Evolutionary conservation across 1,284 basidiomycete genomes (phyloP), one percentile per base, ranked within the genome.

Genomic region (Puccinia triticina): DNA sequence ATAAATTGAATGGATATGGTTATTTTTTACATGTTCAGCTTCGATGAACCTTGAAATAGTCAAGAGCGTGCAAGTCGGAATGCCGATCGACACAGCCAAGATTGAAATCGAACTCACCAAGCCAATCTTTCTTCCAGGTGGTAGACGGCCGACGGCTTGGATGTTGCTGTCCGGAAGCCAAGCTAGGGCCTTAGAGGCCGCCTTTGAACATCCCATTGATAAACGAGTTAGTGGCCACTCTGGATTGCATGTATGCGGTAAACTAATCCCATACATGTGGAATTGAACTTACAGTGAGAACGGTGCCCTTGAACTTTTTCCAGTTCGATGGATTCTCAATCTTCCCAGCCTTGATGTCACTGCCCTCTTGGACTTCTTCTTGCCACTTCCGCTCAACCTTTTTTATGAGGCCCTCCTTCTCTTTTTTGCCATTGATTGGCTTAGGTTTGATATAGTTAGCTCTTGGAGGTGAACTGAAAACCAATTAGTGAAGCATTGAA

Each of bases 101-200:
- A 29, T 61, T 11, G 16, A 34, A 66, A 5, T 43, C 55, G 8
- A 67, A 29, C 79, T 48, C 59, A 82, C 79, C 29, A 74, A 66
- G 40, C 79, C 79, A 8, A 82, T 74, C 32, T 82, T 82, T 50
- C 55, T 82, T 21, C 79, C 72, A 37, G 79, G 79, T 14, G 79
- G 79, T 40, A 75, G 50, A 48, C 79, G 79, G 12, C 79, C 79
- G 32, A 82, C 26, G 0, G 79, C 75, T 75, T 74, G 37, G 16
- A 82, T 75, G 48, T 53, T 74, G 48, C 23, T 74, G n/a, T 82
- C 79, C 21, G 79, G 79, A 18, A 82, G 29, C 79, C 79, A 82
- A 12, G n/a, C 43, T 18, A 82, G 21, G 29, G 64, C 46, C 73
- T 55, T 74, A 29, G 71, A 64, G 11, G 79, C 79, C 12, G 59